phyloP scores from a whole-genome alignment of 1,284 basidiomycete genomes.

The Tylopilus sp. region DNA sequence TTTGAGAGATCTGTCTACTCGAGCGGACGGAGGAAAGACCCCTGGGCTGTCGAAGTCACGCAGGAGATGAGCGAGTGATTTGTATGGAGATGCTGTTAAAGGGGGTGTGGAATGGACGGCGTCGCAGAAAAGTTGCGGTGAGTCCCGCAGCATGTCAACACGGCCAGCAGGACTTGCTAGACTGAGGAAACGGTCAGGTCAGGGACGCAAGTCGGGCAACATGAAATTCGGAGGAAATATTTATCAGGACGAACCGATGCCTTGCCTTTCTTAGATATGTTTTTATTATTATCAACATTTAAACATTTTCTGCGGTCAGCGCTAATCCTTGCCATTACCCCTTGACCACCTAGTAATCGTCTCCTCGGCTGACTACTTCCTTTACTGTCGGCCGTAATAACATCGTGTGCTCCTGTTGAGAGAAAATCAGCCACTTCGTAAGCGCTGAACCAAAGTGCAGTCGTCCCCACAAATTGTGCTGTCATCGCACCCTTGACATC shows the following conservation, averaged over 20 bases:
- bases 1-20: slow-evolving; percentile 62
- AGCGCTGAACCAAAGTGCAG: neutral
- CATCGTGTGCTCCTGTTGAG: slow-evolving; percentile 83
- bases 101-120: slow-evolving; percentile 14
- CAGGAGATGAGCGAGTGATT: slow-evolving; percentile 36
- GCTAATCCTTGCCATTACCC: slow-evolving; percentile 4
- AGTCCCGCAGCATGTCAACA: slow-evolving; percentile 25
- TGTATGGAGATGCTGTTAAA: slow-evolving; percentile 14
- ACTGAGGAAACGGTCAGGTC: neutral
- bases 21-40: slow-evolving; percentile 61
- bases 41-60: slow-evolving; percentile 66
- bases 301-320: neutral
- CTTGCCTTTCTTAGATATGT: slow-evolving; percentile 27
- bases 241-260: neutral
- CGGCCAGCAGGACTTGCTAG: neutral
- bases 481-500: slow-evolving; percentile 86
- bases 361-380: slow-evolving; percentile 92
- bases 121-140: slow-evolving; percentile 22
- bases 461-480: slow-evolving; percentile 80
- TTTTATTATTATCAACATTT: slow-evolving; percentile 1
- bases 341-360: slow-evolving; percentile 66
- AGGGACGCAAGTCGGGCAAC: neutral
- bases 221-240: neutral
- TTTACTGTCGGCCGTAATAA: slow-evolving; percentile 88
- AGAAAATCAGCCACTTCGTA: slow-evolving; percentile 6